Evolutionary conservation across 805 yeast genomes (phyloP), one percentile per base, ranked within the genome.

Genomic region (Ogataea thermomethanolica): DNA sequence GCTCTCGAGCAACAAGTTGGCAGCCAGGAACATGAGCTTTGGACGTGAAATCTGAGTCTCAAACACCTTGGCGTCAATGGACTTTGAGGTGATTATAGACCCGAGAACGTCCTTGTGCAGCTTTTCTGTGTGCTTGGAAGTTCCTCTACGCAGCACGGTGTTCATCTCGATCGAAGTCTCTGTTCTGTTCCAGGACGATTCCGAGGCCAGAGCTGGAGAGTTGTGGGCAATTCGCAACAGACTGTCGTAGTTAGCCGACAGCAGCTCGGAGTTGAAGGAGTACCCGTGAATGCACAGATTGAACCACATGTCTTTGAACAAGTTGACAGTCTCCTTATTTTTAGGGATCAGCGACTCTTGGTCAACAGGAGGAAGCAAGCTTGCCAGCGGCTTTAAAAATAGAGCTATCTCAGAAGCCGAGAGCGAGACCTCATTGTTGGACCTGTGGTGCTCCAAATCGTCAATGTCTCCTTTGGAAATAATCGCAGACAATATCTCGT

Each of bases 131-230:
- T 78, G 80, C 53, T 84, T 84, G 2, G 95, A 85, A 0, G 96
- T 81, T 10, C 96, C 95, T 46, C 98, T 74, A 56, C 95, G 77
- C 38, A 93, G 70, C 22, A 93, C 88, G 1, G 96, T 83, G 57
- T 93, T 93, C 69, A 93, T 73, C 54, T 93, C 97, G 46, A 93
- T 71, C 2, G 96, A 87, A 13, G 95, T 87, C 58, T 93, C 99
- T 9, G 91, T 82, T 55, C 89, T 80, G 56, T 83, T 80, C 64
- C 89, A 78, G 3, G 90, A 80, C 12, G 73, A 67, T 52, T 85
- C 95, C 2, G 93, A 81, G 0, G 95, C 95, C 37, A 89, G 70
- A 2, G 95, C 88, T 2, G 96, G 96, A 5, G 97, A 75, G 55
- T 76, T 84, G 58, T 83, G 77, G 1, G 99, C 98, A 50, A 93